Conservation (phyloP, 2,329 filamentous ascomycete genomes). For the Neoscytalidium dimidiatum region DNA sequence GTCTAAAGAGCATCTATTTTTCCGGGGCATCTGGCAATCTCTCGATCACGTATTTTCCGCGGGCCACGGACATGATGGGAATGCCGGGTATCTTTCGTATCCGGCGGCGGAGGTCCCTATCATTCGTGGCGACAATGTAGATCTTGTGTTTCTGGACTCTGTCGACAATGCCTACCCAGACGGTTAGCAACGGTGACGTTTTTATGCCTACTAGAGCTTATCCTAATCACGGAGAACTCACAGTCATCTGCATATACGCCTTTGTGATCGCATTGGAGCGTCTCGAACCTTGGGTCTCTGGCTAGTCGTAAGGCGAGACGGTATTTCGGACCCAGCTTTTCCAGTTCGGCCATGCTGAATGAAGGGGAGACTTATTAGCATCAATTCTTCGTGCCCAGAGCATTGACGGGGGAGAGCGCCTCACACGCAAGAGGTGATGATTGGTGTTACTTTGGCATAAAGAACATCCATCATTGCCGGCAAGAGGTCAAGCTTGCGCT, state of each 20-base stretch:
- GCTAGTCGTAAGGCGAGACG: constrained; percentile 83
- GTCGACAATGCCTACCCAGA: constrained; percentile 33
- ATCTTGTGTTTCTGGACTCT: constrained; percentile 49
- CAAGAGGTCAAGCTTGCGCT: constrained; percentile 84
- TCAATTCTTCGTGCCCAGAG: not conserved
- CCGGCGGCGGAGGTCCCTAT: constrained; percentile 66
- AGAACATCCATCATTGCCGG: constrained; percentile 92
- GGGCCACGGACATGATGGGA: constrained; percentile 76
- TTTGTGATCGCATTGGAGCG: constrained; percentile 87
- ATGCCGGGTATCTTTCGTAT: constrained; percentile 81
- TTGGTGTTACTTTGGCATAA: constrained; percentile 85
- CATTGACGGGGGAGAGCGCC: not conserved
- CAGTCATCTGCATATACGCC: constrained; percentile 88
- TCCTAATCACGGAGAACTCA: too few relatives aligned
- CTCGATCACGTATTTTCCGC: constrained; percentile 94
- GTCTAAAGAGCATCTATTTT: constrained; percentile 39
- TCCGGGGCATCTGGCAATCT: constrained; percentile 82
- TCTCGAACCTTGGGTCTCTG: constrained; percentile 83
- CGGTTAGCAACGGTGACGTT: not conserved
- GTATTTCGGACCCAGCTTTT: constrained; percentile 87
- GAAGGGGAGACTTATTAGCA: too few relatives aligned
- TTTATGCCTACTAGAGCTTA: not conserved
- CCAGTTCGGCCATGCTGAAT: constrained; percentile 58
- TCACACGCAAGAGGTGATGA: constrained; percentile 76
- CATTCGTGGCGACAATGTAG: constrained; percentile 58